phyloP scores from a whole-genome alignment of 257 asterid genomes.

The Penstemon barbatus region DNA sequence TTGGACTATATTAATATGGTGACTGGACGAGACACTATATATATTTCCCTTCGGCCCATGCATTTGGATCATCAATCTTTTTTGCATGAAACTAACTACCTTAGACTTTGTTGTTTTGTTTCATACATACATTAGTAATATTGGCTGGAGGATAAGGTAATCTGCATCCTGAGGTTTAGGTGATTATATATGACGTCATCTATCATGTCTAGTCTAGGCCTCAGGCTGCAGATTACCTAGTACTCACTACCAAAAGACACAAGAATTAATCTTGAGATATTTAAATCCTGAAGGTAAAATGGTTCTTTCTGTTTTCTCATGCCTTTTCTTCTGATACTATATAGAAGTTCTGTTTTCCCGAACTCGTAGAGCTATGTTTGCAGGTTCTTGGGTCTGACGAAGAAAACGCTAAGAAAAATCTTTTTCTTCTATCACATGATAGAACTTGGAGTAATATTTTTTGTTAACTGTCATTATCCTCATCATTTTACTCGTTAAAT shows the following conservation, averaged over 20 bases:
- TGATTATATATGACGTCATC: not conserved
- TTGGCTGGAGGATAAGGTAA: constrained; percentile 53
- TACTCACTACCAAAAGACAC: constrained; percentile 29
- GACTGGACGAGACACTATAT: constrained; percentile 38
- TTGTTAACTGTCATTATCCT: too few species aligned
- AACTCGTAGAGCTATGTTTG: too few species aligned
- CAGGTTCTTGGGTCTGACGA: too few species aligned
- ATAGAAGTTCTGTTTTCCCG: too few species aligned
- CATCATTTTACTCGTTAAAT: too few species aligned
- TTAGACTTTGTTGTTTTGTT: not conserved
- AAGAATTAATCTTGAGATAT: constrained; percentile 2
- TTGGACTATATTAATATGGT: constrained; percentile 13
- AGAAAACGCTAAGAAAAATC: too few species aligned
- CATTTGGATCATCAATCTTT: constrained; percentile 29
- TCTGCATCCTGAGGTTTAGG: constrained; percentile 89
- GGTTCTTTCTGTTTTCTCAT: constrained; percentile 7
- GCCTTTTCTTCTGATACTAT: not conserved
- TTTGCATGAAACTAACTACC: constrained; percentile 26
- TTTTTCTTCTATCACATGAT: too few species aligned
- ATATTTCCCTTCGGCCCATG: constrained; percentile 38
- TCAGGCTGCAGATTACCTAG: constrained; percentile 56
- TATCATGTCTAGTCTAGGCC: constrained; percentile 34
- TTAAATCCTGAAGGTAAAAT: constrained; percentile 7
- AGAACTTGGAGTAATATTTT: too few species aligned
- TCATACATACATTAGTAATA: constrained; percentile 1